A percentile compares a stretch with the other conserved stretches of the same genome.
Conservation (phyloP, 2,329 filamentous ascomycete genomes). For the Didymella pinodella region DNA sequence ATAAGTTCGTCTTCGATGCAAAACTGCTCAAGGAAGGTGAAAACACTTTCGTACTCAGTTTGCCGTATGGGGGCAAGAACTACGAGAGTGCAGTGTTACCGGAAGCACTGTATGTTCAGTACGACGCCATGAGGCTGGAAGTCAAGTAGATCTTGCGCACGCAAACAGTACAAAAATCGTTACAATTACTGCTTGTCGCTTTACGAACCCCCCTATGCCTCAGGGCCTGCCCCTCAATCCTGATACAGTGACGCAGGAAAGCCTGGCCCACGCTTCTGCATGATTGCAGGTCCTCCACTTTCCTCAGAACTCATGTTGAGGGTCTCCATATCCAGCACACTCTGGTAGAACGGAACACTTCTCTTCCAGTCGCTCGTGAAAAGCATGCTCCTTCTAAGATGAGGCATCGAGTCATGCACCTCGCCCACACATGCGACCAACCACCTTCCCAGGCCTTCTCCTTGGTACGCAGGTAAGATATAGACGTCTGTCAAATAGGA, state of each 20-base stretch:
- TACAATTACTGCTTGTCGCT: background rate
- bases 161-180: background rate
- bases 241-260: background rate
- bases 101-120: constrained; percentile 65
- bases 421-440: background rate
- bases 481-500: background rate
- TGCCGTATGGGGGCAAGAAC: constrained; percentile 67
- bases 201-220: background rate
- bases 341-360: background rate
- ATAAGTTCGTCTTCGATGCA: constrained; percentile 67
- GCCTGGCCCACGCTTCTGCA: background rate
- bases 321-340: background rate
- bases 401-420: background rate
- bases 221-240: background rate
- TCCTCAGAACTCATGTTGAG: background rate
- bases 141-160: constrained; percentile 48
- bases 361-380: background rate
- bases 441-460: background rate
- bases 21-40: constrained; percentile 58
- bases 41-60: constrained; percentile 65
- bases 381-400: background rate
- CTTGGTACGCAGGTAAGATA: background rate
- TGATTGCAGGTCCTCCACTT: background rate
- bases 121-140: constrained; percentile 70
- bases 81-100: constrained; percentile 65